Conservation (phyloP, 331 rosid species). For the Acacia concinna region DNA sequence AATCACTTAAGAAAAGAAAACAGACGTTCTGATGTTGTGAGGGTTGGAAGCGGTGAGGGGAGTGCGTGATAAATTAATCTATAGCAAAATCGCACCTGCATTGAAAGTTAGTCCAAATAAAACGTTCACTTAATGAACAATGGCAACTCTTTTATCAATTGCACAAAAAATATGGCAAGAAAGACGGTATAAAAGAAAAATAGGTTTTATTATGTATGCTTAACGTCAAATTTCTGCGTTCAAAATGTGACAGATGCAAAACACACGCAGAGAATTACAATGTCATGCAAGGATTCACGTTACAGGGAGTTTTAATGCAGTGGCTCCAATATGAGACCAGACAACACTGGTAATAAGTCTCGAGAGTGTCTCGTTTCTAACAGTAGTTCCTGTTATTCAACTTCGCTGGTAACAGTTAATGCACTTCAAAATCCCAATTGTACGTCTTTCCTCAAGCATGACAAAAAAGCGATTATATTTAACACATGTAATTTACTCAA, state of each 20-base stretch:
- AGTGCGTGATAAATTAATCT: slow-evolving; percentile 2
- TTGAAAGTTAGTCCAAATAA: background rate
- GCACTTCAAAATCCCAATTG: slow-evolving; percentile 10
- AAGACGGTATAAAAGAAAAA: background rate
- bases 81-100: background rate
- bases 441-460: slow-evolving; percentile 28
- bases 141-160: no score
- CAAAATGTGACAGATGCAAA: background rate
- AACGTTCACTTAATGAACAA: background rate
- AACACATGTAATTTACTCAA: slow-evolving; percentile 13
- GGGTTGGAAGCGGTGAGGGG: slow-evolving; percentile 8
- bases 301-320: background rate
- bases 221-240: background rate
- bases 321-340: background rate
- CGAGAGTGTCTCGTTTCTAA: slow-evolving; percentile 27
- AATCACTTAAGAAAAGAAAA: slow-evolving; percentile 17
- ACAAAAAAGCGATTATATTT: background rate
- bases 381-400: slow-evolving; percentile 10
- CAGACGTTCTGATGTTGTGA: slow-evolving; percentile 6
- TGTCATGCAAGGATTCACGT: background rate
- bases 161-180: background rate
- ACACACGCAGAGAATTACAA: background rate
- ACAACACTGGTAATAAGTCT: background rate
- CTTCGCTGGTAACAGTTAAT: background rate
- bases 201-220: background rate